These are phyloP conservation scores for Fusarium euwallaceae DNA, from an alignment of 2,329 filamentous ascomycete genomes.

Conservation along the genomic window DNA sequence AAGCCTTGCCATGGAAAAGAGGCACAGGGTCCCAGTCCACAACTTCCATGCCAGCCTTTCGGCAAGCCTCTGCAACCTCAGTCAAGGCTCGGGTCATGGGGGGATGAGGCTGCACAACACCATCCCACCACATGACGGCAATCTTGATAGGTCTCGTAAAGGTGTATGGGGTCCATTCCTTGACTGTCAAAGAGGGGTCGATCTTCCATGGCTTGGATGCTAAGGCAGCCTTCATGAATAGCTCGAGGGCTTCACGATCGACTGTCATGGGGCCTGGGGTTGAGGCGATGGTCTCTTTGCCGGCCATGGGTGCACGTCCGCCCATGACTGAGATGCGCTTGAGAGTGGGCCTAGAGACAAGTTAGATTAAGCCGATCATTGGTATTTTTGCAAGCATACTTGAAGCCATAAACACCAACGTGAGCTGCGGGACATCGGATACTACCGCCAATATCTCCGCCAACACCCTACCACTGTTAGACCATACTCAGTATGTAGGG, in stretches of 20 bases:
- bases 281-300: conserved; percentile 52
- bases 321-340: conserved; percentile 49
- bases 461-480: conserved; percentile 49
- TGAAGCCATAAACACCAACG: conserved; percentile 53
- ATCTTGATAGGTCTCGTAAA: conserved; percentile 65
- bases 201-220: conserved; percentile 51
- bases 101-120: conserved; percentile 70
- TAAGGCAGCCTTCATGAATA: conserved; percentile 52
- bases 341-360: conserved; percentile 43
- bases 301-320: conserved; percentile 47
- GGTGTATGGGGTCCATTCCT: conserved; percentile 52
- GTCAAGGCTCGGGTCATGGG: conserved; percentile 69
- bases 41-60: conserved; percentile 64
- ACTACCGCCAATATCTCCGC: conserved; percentile 59
- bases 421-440: conserved; percentile 54
- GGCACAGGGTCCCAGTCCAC: conserved; percentile 66
- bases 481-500: accelerated
- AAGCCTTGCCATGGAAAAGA: conserved; percentile 64
- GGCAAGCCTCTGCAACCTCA: conserved; percentile 65
- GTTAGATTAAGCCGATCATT: too few species aligned
- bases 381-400: too few species aligned
- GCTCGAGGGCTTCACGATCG: conserved; percentile 51
- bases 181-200: conserved; percentile 50
- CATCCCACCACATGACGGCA: conserved; percentile 71
- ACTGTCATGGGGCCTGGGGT: conserved; percentile 52